Evolutionary conservation across 2,329 filamentous ascomycete species (phyloP), one percentile per base, ranked within the genome.

Genomic region (Pleomassaria siparia): DNA sequence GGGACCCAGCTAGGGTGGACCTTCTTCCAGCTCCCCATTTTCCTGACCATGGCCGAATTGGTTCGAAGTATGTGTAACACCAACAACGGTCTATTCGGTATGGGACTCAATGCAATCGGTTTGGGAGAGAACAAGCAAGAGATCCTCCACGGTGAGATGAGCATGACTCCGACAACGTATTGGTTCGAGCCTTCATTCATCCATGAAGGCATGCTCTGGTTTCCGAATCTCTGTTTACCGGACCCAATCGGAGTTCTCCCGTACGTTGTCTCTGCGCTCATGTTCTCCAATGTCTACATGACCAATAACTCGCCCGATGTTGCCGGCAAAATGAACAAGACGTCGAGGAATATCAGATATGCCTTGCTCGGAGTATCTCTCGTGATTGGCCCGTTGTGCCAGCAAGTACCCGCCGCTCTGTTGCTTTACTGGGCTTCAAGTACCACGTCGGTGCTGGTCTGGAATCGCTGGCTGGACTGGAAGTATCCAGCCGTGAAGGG

Each of bases 141-240:
- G 9, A 26, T 6, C 13, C 10, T 44, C n/a, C 20, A 46, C 13
- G 21, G 29, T 12, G 25, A 22, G 2, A 21, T 22, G 35, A 21
- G 8, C 35, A 30, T 24, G 35, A 10, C n/a, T 4, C 8, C 37
- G n/a, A 12, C 13, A 63, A 53, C 37, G 45, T 47, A 6, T n/a
- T 70, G 64, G 58, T 64, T 77, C 25, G 78, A 83, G 53, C 74
- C 76, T 2, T 73, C 75, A 4, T 66, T 86, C 13, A 73, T 76
- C 4, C 74, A 63, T 7, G 82, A 84, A 66, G 82, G 82, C n/a
- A 74, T 77, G 2, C 69, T 83, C 2, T 86, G 82, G 82, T 84
- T 84, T 46, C 74, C 76, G 1, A 74, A 85, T 59, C 74, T 86
- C 12, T 67, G 80, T 4, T 58, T 73, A 0, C 68, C 79, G 8